Conservation (phyloP, 495 filamentous ascomycete genomes). For the Schizothecium vesticola region DNA sequence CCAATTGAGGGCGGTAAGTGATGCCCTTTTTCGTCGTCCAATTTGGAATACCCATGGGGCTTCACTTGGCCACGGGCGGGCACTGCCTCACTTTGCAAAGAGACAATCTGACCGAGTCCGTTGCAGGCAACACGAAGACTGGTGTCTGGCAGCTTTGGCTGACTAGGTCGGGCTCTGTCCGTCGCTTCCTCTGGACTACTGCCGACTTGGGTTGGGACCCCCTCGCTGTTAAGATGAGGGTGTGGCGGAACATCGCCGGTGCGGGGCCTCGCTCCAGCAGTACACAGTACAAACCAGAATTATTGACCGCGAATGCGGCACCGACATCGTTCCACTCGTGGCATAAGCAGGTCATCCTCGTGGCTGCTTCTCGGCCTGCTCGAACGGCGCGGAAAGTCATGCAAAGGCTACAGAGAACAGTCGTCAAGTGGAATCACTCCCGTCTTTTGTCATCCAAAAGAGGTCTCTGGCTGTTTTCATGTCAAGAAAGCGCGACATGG, state of each 20-base stretch:
- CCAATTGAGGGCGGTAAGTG: slow-evolving; percentile 18
- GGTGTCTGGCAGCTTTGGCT: slow-evolving; percentile 8
- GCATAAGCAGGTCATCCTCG: not conserved
- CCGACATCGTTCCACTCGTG: not conserved
- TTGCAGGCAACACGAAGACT: not conserved
- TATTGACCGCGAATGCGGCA: not conserved
- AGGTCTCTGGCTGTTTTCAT: not conserved
- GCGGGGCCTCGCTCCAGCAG: not conserved
- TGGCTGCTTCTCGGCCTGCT: not conserved
- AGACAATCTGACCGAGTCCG: slow-evolving; percentile 11
- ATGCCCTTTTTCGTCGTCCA: slow-evolving; percentile 10
- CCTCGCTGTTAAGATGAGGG: not conserved
- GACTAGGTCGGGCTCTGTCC: not conserved
- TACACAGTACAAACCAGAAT: not conserved
- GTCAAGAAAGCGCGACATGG: not conserved
- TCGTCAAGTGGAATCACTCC: not conserved
- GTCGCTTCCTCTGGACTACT: not conserved
- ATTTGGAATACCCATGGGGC: slow-evolving; percentile 21
- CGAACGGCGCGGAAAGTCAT: not conserved
- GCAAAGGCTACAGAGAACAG: not conserved
- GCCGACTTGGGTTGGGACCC: not conserved
- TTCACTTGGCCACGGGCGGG: not conserved
- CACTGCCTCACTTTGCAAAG: not conserved
- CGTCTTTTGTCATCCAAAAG: not conserved
- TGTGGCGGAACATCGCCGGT: not conserved